Conservation (phyloP, 805 yeast genomes). For the Ogataea zsoltii region DNA sequence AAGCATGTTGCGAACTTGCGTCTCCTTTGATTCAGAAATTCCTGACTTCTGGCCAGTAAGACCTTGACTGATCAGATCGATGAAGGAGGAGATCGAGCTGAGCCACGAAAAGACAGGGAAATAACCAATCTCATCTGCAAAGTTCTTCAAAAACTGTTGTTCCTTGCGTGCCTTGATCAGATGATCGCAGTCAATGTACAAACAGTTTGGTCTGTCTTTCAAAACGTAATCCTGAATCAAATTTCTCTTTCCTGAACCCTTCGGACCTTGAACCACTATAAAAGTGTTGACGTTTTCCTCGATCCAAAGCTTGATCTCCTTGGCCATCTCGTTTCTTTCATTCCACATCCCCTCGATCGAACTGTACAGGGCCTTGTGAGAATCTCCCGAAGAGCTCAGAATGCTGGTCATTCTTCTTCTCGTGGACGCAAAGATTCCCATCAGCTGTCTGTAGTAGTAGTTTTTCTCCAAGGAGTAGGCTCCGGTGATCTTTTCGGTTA, state of each 20-base stretch:
- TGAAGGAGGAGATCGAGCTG: conserved; percentile 70
- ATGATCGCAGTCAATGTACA: conserved; percentile 77
- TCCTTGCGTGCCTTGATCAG: conserved; percentile 76
- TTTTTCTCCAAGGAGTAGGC: conserved; percentile 53
- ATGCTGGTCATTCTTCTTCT: conserved; percentile 28
- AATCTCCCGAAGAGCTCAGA: conserved; percentile 14
- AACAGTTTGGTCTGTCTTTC: conserved; percentile 56
- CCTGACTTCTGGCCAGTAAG: conserved; percentile 94
- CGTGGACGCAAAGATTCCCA: conserved; percentile 32
- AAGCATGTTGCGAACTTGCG: conserved; percentile 79
- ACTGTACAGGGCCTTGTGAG: conserved; percentile 16
- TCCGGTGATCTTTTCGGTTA: conserved; percentile 70
- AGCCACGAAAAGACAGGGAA: conserved; percentile 95
- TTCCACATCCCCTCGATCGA: conserved; percentile 50
- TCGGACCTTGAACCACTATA: conserved; percentile 87
- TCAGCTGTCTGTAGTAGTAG: conserved; percentile 37
- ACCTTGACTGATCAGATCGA: conserved; percentile 87
- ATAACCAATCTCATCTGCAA: conserved; percentile 82
- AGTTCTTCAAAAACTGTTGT: conserved; percentile 59
- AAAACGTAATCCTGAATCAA: conserved; percentile 70
- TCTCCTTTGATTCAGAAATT: conserved; percentile 76
- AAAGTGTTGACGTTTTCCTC: conserved; percentile 89
- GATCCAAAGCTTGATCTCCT: conserved; percentile 74
- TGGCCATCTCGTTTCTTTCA: conserved; percentile 67
- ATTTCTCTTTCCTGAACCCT: conserved; percentile 92